Evolutionary conservation across 2,329 filamentous ascomycete species (phyloP), one percentile per base, ranked within the genome.

Genomic region (Monascus ruber): DNA sequence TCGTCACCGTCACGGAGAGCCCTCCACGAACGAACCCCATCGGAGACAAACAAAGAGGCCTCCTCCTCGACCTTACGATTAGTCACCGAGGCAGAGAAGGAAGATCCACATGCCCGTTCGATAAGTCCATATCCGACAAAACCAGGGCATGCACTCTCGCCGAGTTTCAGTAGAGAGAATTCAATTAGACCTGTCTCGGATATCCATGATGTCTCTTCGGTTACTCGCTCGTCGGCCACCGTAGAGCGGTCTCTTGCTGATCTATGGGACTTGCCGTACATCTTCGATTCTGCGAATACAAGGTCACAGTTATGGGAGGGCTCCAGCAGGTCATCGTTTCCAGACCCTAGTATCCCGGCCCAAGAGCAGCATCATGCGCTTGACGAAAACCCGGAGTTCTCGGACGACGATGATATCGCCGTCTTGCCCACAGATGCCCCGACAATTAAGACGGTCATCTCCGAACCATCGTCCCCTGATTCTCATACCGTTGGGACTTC

Each of bases 81-180:
- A 36, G 51, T 60, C 26, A 56, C 52, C 42, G 56, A 63, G 25
- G 56, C 52, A 41, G 56, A 63, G 25, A 47, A 58, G 42, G 58
- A 63, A 38, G 58, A 62, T 36, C 49, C 48, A 34, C 53, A 64
- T 46, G 51, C 68, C 37, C 68, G 66, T 47, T 54, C 59, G 7
- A 48, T 59, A 31, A 65, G 59, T 10, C 66, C 66, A 10, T 69
- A 64, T 46, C 66, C 66, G n/a, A 68, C 66, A 8, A 69, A 67
- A 41, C 62, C 65, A 10, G 62, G 64, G 36, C 66, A 70, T 45
- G 55, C 69, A 24, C 53, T 70, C 26, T 45, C 65, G 9, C 66
- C 66, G 5, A 59, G 56, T 32, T 58, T 63, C 4, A 56, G 60
- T 8, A 60, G 60, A 50, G 60, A 58, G 35, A 53, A 59, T 35